Evolutionary conservation across 2,329 filamentous ascomycete species (phyloP), one percentile per base, ranked within the genome.

Genomic region (Colletotrichum australisinense): DNA sequence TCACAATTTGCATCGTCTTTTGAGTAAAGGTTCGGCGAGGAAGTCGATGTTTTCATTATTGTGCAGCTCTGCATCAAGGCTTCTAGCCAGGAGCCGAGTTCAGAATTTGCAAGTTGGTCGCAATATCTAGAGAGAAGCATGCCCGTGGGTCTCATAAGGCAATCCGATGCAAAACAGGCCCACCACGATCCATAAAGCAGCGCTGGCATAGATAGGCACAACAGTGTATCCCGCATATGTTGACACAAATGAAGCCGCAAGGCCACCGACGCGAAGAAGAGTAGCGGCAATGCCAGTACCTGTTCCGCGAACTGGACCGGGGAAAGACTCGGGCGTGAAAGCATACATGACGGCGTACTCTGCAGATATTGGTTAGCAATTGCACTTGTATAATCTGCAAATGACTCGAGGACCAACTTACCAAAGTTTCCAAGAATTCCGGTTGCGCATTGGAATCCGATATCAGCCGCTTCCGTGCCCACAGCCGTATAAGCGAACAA

Each of bases 251-350:
- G 83, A 84, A 1, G 85, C 85, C 1, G 79, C 79, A 2, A 87
- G 77, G 1, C 85, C 84, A 66, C 81, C 81, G 7, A 82, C 53
- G 1, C 83, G 80, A 14, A 83, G 78, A 9, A 84, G 75, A 1
- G 83, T 83, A 0, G 85, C 84, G 0, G 84, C 83, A 5, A 83
- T 78, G 1, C 88, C 87, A 1, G 86, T 87, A 6, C 87, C 89
- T 0, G 88, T 89, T 3, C 88, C 89, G 0, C 89, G 82, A 57
- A 88, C 83, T 0, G 88, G 86, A 2, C 86, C 87, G 0, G 88
- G 88, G 79, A 91, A 91, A 0, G 88, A 87, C 75, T 91, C 88
- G 0, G 89, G 89, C 0, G 89, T 91, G 79, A 84, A 87, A 0
- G 84, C 85, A 66, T 85, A 87, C 56, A 83, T 79, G 24, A 82